Evolutionary conservation across 2,329 filamentous ascomycete species (phyloP).

Genomic region (Verticillium dahliae): DNA sequence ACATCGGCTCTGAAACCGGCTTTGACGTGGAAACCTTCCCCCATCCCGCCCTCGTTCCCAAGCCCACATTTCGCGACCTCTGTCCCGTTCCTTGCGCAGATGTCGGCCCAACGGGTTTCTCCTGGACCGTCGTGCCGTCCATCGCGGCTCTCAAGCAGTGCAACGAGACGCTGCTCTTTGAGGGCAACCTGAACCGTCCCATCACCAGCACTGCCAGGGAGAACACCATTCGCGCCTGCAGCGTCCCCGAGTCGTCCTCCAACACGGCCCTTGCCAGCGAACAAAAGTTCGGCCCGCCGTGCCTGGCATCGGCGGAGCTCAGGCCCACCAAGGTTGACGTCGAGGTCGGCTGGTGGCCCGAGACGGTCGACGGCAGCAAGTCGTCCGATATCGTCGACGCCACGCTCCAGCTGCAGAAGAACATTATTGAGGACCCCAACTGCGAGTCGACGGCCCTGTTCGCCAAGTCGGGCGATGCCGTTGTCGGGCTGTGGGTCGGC

Average conservation of each 20-base stretch:
- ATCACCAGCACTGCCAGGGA: neutral
- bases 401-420: neutral
- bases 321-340: neutral
- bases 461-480: neutral
- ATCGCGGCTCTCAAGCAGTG: neutral
- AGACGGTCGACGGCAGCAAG: neutral
- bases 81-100: neutral
- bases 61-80: neutral
- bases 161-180: neutral
- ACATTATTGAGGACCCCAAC: neutral
- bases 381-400: neutral
- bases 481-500: neutral
- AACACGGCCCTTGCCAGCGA: neutral
- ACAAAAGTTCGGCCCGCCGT: neutral
- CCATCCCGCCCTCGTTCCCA: neutral
- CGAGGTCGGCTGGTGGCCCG: neutral
- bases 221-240: neutral
- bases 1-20: neutral
- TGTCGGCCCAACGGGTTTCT: neutral
- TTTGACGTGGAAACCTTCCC: neutral
- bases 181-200: neutral
- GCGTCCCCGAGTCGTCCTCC: neutral
- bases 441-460: neutral
- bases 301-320: neutral
- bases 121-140: neutral